phyloP scores from a whole-genome alignment of 768 basidiomycete species.

The Russula virescens region DNA sequence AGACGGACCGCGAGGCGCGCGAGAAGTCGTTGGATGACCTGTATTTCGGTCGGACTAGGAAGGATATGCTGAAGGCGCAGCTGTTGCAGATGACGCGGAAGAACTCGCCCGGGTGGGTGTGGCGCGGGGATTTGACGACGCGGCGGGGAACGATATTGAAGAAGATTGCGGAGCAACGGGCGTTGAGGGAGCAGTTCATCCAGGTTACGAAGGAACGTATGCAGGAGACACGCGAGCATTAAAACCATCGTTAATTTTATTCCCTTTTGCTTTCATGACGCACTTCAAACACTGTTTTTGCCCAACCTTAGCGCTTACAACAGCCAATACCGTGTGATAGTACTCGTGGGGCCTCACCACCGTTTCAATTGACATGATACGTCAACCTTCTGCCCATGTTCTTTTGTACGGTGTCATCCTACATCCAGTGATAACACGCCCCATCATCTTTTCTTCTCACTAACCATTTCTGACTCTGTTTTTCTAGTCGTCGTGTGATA shows the following conservation, averaged over 20 bases:
- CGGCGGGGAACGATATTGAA: conserved; percentile 46
- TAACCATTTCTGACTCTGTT: too few relatives aligned
- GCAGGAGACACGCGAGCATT: conserved; percentile 24
- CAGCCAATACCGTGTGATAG: too few relatives aligned
- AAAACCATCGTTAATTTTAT: not conserved
- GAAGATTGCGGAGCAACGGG: conserved; percentile 43
- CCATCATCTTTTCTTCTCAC: too few relatives aligned
- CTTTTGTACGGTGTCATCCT: too few relatives aligned
- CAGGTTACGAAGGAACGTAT: conserved; percentile 34
- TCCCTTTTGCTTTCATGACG: not conserved
- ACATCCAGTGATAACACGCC: too few relatives aligned
- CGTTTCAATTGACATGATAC: too few relatives aligned
- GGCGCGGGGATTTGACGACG: conserved; percentile 35
- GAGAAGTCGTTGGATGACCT: conserved; percentile 59
- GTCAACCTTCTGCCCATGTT: too few relatives aligned
- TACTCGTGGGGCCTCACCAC: too few relatives aligned
- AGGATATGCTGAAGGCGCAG: conserved; percentile 32
- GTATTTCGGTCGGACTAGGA: conserved; percentile 43
- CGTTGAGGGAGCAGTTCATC: conserved; percentile 38
- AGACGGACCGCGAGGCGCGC: conserved; percentile 47
- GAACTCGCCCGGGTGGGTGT: conserved; percentile 35
- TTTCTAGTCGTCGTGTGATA: too few relatives aligned
- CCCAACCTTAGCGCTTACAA: too few relatives aligned
- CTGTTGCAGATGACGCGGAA: conserved; percentile 35
- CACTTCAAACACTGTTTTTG: too few relatives aligned